Base-by-base conservation (phyloP, 2,329 filamentous ascomycete species). In the Aspergillus candidus region DNA sequence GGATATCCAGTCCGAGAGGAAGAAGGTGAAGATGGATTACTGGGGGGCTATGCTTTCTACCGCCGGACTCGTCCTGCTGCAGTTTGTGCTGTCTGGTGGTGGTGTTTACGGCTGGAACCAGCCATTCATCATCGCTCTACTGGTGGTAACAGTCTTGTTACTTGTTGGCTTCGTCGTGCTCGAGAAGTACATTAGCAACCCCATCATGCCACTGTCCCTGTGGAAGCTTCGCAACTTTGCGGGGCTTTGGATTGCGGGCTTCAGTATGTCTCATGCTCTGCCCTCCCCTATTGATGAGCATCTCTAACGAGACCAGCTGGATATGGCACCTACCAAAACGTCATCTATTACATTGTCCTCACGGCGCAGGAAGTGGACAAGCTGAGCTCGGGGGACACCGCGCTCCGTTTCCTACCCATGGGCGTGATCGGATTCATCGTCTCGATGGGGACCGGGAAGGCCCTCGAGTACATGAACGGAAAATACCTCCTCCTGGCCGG, bases 141-240 rank as follows among this genome's bases (percentile, higher is more conserved):
- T 72, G 6, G 48, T 72, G 3, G 27, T 69, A 1, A 63, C 66
- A 4, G 52, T 72, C 14, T 61, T 52, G 2, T 50, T 72, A 40
- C 61, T 72, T 3, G 60, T 58, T 4, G 53, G 59, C 5, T 73
- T 72, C 35, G 59, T 60, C 1, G 58, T 62, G 29, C 58, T 69
- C 7, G 68, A 73, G 52, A 72, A 70, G 49, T 71, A 69, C 41
- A 65, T 71, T 14, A 47, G 58, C 11, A 71, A 72, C 39, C 70
- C 70, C 2, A 67, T 73, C 42, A 73, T 73, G 70, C 70, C 70
- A 0, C 52, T 73, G 1, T 68, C 66, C 0, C 48, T 73, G 6
- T 73, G 70, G 70, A 72, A 68, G 38, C 61, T 72, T 13, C 62
- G 62, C 18, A 73, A 73, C 47, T 73, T 73, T 43, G 70, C 69